A percentile compares a stretch with the other conserved stretches of the same genome.
Conservation (phyloP, 2,329 filamentous ascomycete species). For the Calonectria naviculata region DNA sequence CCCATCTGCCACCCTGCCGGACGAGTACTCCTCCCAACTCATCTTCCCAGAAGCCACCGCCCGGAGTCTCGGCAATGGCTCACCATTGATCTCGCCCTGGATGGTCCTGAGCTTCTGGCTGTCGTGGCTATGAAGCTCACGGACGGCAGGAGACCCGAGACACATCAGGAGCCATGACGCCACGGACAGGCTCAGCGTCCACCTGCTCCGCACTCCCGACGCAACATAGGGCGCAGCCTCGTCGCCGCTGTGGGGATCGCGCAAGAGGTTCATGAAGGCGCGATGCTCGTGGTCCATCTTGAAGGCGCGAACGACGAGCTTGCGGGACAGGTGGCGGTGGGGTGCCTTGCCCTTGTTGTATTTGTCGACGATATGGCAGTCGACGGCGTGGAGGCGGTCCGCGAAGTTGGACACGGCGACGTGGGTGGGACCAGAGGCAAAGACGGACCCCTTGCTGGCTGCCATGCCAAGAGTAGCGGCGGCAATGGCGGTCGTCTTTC, state of each 20-base stretch:
- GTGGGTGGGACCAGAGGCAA: slow-evolving; percentile 25
- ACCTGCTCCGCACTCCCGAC: neutral
- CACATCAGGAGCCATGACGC: slow-evolving; percentile 21
- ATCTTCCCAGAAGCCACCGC: neutral
- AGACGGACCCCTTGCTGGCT: slow-evolving; percentile 11
- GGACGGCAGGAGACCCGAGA: neutral
- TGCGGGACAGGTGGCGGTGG: neutral
- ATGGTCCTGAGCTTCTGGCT: neutral
- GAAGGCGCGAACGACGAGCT: slow-evolving; percentile 15
- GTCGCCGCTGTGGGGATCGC: neutral
- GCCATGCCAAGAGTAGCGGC: slow-evolving; percentile 19
- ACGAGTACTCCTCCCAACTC: neutral
- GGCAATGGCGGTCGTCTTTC: slow-evolving; percentile 22
- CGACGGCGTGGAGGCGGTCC: slow-evolving; percentile 4
- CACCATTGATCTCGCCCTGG: neutral
- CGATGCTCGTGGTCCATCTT: neutral
- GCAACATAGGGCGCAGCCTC: neutral
- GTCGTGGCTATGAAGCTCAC: neutral
- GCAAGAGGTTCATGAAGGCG: slow-evolving; percentile 2
- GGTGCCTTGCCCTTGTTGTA: neutral
- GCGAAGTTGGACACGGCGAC: slow-evolving; percentile 31
- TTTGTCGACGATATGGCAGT: neutral
- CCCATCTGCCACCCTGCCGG: too few relatives aligned
- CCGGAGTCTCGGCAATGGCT: neutral
- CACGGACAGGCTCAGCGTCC: slow-evolving; percentile 19